Conservation (phyloP, 116 monocot genomes). For the Posidonia oceanica region DNA sequence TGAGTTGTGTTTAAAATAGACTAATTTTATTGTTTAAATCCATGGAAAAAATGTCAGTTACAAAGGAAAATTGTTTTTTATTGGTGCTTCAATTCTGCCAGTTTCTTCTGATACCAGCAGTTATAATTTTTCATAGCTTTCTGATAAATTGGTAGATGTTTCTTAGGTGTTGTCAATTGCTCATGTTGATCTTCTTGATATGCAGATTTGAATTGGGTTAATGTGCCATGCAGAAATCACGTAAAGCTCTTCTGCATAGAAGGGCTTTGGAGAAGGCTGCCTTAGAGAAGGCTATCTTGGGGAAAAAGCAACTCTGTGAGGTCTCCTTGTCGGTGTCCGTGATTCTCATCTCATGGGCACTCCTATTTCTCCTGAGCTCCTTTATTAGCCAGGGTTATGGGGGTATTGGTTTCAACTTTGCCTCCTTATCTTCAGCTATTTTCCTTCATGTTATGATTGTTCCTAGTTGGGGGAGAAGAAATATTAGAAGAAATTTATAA, state of each 20-base stretch:
- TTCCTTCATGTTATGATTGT: too few species aligned
- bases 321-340: slow-evolving; percentile 24
- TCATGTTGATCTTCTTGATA: background rate
- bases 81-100: too few species aligned
- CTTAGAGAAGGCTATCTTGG: background rate
- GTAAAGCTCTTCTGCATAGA: slow-evolving; percentile 59
- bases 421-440: too few species aligned
- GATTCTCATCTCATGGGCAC: slow-evolving; percentile 39
- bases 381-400: slow-evolving; percentile 34
- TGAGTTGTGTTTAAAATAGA: too few species aligned
- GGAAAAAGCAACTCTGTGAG: slow-evolving; percentile 27
- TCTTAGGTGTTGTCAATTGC: background rate
- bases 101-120: too few species aligned
- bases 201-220: slow-evolving; percentile 16
- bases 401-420: background rate
- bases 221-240: slow-evolving; percentile 79
- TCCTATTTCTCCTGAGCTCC: slow-evolving; percentile 43
- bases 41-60: too few species aligned
- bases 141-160: background rate
- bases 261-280: slow-evolving; percentile 27
- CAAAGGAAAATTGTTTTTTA: too few species aligned
- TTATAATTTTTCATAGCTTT: background rate
- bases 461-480: too few species aligned
- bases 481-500: background rate
- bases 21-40: too few species aligned